Evolutionary conservation across 2,329 filamentous ascomycete species (phyloP), one percentile per base, ranked within the genome.

Genomic region (Colletotrichum musae): DNA sequence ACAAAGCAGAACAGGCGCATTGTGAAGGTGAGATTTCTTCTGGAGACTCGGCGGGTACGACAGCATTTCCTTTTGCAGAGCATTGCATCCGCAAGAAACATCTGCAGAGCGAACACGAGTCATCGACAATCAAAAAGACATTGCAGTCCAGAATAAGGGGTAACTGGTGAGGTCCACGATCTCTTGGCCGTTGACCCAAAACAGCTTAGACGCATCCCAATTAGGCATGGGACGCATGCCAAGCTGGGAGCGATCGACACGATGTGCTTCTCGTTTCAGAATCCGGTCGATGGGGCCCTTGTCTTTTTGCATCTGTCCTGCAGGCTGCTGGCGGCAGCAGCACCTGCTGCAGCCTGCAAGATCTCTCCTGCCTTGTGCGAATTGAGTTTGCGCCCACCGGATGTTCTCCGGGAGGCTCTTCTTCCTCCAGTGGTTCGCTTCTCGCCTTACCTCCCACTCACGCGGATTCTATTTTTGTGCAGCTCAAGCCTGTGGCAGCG

Each of bases 111-210:
- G 18, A 60, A 24, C 57, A 56, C 66, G 66, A 69, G 66, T 69
- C 66, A 69, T 69, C 24, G 24, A 24, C 24, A 60, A 69, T 66
- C 18, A 66, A 57, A 66, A 69, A 57, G 62, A 66, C 45, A 69
- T 69, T 64, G 12, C 60, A 51, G n/a, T 64, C 48, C 24, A 24
- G 41, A 47, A 57, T 39, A 60, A 56, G 61, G 62, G 32, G 56
- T 18, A 66, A 43, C 43, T 39, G 50, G 50, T 26, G 21, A 16
- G 32, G 28, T 52, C 56, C 62, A 52, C 56, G 62, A 59, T 69
- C 12, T 36, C 43, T 60, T 59, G 66, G 54, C 54, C 7, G 32
- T 39, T 52, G 43, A 36, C 32, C 32, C 10, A 36, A 10, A 36
- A 7, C 32, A 10, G 32, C 5, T 36, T 36, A 36, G 32, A 10